Base-by-base conservation (phyloP, 2,329 filamentous ascomycete genomes). In the Aspergillus amoenus region DNA sequence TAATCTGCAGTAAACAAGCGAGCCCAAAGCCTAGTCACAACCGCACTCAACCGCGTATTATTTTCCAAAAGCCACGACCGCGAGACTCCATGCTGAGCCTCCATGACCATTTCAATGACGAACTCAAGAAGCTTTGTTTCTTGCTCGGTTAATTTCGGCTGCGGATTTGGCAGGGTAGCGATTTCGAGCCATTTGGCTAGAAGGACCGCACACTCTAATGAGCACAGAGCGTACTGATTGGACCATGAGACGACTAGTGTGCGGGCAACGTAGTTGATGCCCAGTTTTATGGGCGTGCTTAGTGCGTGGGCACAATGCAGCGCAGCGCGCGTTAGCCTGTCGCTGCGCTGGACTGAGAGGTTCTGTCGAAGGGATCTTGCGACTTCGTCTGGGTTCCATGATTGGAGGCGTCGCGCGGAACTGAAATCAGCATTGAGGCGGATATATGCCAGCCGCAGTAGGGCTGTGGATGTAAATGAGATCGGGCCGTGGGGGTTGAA, bases 201-300 rank as follows among this genome's bases (percentile, higher is more conserved):
- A 3, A 85, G 68, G 0, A 84, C 76, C 0, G 81, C 81, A 18
- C 81, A 84, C 61, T 85, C 82, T 0, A 85, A 71, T 1, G 79
- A 80, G 4, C 80, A 82, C 0, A 84, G 71, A 0, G 81, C 81
- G 52, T 84, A 82, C n/a, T 83, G 75, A 2, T 83, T 81, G 4
- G 80, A 82, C 82, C 82, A 84, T 47, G 83, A 80, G 44, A 83
- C 81, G 0, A 81, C 80, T 50, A 84, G 81, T 15, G 80, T 84
- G 15, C 79, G 72, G 0, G 81, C 81, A 0, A 84, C 82, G 13
- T 79, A 77, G 51, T 82, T 80, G 15, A 85, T 78, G 0, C 82
- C 82, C 0, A 84, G 64, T 21, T 82, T 72, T 5, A 85, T 82
- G 0, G 82, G 82, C 0, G 84, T 83, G 47, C 81, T 83, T 0